These are phyloP conservation scores for Volvox carteri DNA, from an alignment of 163 green algal genomes.

Conservation along the genomic window DNA sequence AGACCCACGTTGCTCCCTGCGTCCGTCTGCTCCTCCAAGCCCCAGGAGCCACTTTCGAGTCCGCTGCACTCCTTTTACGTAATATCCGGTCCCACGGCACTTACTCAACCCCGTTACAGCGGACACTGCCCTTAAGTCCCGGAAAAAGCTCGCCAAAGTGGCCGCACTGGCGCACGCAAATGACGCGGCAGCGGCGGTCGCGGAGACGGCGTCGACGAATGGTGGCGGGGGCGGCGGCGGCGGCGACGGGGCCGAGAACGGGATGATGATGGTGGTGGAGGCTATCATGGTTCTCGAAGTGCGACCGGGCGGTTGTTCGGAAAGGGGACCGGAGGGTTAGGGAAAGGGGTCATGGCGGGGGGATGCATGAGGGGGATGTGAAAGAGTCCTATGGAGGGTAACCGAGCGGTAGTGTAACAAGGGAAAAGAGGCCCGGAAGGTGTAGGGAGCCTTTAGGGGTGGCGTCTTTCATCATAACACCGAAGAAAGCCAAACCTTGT, in stretches of 20 bases:
- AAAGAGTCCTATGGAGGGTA: neutral
- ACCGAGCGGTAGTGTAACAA: neutral
- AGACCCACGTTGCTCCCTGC: too few relatives aligned
- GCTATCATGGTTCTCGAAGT: conserved; percentile 44
- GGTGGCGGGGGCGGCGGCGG: neutral
- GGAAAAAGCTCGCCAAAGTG: conserved; percentile 44
- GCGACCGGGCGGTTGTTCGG: neutral
- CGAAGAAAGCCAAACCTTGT: too few relatives aligned
- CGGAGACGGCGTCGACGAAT: neutral
- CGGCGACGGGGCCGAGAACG: neutral
- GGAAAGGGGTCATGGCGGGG: too few relatives aligned
- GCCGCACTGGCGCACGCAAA: conserved; percentile 40
- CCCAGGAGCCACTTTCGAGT: too few relatives aligned
- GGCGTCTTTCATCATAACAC: too few relatives aligned
- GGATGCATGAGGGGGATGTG: too few relatives aligned
- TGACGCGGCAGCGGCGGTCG: neutral
- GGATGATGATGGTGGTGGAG: conserved; percentile 44
- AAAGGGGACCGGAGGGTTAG: neutral
- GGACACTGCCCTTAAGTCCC: conserved; percentile 13
- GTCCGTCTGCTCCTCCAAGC: too few relatives aligned
- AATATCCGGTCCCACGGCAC: too few relatives aligned
- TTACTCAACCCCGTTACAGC: neutral
- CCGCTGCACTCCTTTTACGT: too few relatives aligned
- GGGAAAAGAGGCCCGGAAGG: neutral
- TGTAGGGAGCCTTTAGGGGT: too few relatives aligned